Evolutionary conservation across 2,329 filamentous ascomycete genomes (phyloP).

Genomic region (Oidium heveae): DNA sequence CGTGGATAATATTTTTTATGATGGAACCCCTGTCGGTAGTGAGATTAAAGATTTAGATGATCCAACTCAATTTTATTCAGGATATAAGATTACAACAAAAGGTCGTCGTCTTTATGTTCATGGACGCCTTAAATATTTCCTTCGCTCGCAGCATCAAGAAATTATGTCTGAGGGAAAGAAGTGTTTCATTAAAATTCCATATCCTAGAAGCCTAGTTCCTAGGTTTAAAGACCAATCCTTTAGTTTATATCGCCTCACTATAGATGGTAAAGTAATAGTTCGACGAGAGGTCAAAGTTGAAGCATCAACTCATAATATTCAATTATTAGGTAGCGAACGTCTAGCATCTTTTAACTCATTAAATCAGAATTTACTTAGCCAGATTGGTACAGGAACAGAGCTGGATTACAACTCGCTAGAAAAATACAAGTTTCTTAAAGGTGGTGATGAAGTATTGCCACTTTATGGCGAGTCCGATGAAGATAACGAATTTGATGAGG

Average conservation of each 20-base stretch:
- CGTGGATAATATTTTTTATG: constrained; percentile 19
- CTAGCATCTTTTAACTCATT: constrained; percentile 4
- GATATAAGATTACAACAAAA: constrained; percentile 14
- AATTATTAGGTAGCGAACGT: neutral
- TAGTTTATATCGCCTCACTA: constrained; percentile 10
- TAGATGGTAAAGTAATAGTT: constrained; percentile 6
- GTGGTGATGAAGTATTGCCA: constrained; percentile 21
- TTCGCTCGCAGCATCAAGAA: constrained; percentile 10
- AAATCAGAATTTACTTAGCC: constrained; percentile 2
- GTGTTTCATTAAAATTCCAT: constrained; percentile 10
- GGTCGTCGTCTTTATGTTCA: constrained; percentile 22
- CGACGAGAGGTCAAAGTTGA: constrained; percentile 7
- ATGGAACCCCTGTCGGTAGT: constrained; percentile 9
- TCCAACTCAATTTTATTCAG: constrained; percentile 8
- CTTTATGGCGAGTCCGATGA: constrained; percentile 28
- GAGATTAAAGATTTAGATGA: constrained; percentile 10
- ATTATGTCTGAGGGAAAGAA: constrained; percentile 5
- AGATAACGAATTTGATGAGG: constrained; percentile 27
- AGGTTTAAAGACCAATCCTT: constrained; percentile 12
- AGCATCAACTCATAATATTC: neutral
- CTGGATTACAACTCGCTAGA: constrained; percentile 12
- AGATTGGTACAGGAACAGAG: constrained; percentile 2
- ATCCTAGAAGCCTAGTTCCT: constrained; percentile 6
- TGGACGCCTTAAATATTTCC: constrained; percentile 17
- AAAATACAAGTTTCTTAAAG: constrained; percentile 18